phyloP scores from a whole-genome alignment of 192 early-diverging fungal species.

The Oehlia diaphana region DNA sequence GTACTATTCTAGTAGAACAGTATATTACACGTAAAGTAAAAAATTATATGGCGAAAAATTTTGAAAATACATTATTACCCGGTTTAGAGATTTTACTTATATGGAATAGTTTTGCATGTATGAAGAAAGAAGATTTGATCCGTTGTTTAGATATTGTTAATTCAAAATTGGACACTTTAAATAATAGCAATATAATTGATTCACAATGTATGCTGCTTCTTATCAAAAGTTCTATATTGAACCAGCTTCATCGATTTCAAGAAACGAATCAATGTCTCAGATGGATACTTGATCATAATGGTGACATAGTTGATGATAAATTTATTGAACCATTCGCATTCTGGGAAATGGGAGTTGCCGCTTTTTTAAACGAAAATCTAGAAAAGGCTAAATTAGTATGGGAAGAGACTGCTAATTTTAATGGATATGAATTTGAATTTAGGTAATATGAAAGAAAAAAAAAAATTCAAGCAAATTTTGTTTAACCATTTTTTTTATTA shows the following conservation, averaged over 20 bases:
- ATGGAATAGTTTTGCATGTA: conserved; percentile 51
- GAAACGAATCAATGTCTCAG: conserved; percentile 41
- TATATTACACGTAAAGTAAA: conserved; percentile 49
- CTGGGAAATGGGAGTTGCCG: conserved; percentile 53
- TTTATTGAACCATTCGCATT: conserved; percentile 53
- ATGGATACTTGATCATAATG: conserved; percentile 50
- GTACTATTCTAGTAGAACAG: conserved; percentile 47
- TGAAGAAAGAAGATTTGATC: conserved; percentile 40
- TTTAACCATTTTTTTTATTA: background rate
- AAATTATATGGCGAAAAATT: conserved; percentile 45
- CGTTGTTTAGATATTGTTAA: conserved; percentile 37
- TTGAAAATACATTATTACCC: conserved; percentile 49
- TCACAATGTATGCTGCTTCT: conserved; percentile 43
- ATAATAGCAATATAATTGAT: conserved; percentile 36
- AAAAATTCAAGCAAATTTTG: background rate
- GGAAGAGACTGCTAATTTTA: conserved; percentile 42
- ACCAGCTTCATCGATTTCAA: conserved; percentile 40
- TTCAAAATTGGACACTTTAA: conserved; percentile 32
- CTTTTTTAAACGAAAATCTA: conserved; percentile 39
- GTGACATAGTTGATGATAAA: conserved; percentile 40
- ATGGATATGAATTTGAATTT: conserved; percentile 55
- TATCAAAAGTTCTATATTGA: conserved; percentile 50
- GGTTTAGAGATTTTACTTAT: conserved; percentile 51
- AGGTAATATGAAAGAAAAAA: background rate
- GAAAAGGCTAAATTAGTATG: conserved; percentile 39